These are phyloP conservation scores for Aspergillus sclerotialis DNA, from an alignment of 2,329 filamentous ascomycete species.

Conservation along the genomic window DNA sequence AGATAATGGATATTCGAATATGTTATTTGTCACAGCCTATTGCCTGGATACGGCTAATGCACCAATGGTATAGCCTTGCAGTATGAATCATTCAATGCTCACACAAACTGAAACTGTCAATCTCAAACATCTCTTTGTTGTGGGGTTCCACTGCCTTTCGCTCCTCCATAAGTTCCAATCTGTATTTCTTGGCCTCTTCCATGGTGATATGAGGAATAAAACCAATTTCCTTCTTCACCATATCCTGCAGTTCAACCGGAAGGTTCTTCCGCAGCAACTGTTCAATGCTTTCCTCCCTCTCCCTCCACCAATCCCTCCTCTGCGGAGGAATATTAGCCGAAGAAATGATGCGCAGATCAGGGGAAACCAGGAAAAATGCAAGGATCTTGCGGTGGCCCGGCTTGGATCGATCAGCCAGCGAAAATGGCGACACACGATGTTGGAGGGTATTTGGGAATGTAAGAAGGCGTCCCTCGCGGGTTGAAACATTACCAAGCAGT, in stretches of 20 bases:
- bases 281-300: slow-evolving; percentile 7
- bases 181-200: slow-evolving; percentile 32
- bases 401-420: slow-evolving; percentile 42
- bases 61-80: neutral
- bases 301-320: slow-evolving; percentile 39
- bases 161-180: slow-evolving; percentile 36
- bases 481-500: slow-evolving; percentile 7
- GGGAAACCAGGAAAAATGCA: slow-evolving; percentile 55
- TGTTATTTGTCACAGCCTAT: too few relatives aligned
- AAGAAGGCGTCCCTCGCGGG: slow-evolving; percentile 6
- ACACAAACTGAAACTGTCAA: slow-evolving; percentile 8
- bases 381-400: slow-evolving; percentile 53
- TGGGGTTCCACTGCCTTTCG: slow-evolving; percentile 9
- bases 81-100: slow-evolving; percentile 8
- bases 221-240: slow-evolving; percentile 19
- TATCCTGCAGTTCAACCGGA: slow-evolving; percentile 19
- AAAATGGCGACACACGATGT: slow-evolving; percentile 46
- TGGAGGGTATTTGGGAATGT: slow-evolving; percentile 35
- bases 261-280: slow-evolving; percentile 8
- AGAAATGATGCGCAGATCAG: slow-evolving; percentile 44
- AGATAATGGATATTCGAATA: too few relatives aligned
- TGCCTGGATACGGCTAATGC: too few relatives aligned
- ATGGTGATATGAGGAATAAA: slow-evolving; percentile 17
- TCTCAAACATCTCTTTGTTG: slow-evolving; percentile 9
- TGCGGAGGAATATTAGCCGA: slow-evolving; percentile 48